Base-by-base conservation (phyloP, 345 rosid species). In the Syzygium aromaticum region DNA sequence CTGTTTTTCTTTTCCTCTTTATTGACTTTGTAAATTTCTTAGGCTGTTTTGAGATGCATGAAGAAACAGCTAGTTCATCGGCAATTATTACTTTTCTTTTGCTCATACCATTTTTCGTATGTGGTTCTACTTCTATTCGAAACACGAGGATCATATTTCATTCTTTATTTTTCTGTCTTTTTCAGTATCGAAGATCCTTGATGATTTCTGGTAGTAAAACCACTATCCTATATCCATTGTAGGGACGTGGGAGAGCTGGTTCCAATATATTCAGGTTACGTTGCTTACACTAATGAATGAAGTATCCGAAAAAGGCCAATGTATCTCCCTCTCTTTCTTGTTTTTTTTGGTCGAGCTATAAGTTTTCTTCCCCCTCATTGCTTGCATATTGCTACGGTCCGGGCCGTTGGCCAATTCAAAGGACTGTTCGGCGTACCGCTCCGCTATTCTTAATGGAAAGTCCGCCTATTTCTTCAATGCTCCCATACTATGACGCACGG, bases 1-100 rank as follows among this genome's bases (percentile, higher is more conserved):
- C 59, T 54, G 25, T 85, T 14, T 87, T 88, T 19, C 91, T 90
- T 54, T 90, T 54, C 46, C 25, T n/a, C 13, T 14, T 27, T 52
- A 23, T 82, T 8, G 59, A 54, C 59, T 54, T 54, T 54, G 59
- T 54, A 54, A 54, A 54, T 54, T 54, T 54, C 59, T 22, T 21
- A 22, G 59, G 59, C 59, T 54, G 59, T 54, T 54, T 22, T 54
- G 59, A 54, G 59, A 54, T 22, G 11, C 3, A 22, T 22, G 57
- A 22, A 54, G 23, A 8, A 8, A 54, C 27, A 54, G 59, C 59
- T 54, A 54, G 59, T 54, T 54, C 59, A 54, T 54, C 27, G 27
- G 59, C 22, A 54, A 27, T 54, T 54, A 8, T 54, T 22, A 22
- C 27, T 21, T 54, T 21, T 21, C 59, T 8, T 8, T 54, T 22